Evolutionary conservation across 768 basidiomycete species (phyloP).

Genomic region (Lentinula guzmanii): DNA sequence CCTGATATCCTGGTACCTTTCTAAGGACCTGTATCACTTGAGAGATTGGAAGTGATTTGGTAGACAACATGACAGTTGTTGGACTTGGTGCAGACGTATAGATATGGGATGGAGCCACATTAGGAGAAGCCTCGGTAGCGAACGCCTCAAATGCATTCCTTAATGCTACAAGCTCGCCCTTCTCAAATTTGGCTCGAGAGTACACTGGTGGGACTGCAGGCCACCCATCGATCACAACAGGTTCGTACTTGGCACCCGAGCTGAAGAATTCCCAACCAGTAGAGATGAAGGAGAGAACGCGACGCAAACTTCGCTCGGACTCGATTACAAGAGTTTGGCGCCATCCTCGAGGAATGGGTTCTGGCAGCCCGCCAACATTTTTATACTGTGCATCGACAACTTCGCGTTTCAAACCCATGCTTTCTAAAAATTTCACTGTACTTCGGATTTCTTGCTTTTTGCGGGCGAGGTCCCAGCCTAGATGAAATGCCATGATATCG

Average conservation of each 20-base stretch:
- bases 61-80: not conserved
- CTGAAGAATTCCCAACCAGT: not conserved
- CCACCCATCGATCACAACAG: not conserved
- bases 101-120: not conserved
- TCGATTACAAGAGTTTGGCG: not conserved
- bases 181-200: constrained; percentile 39
- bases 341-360: constrained; percentile 4
- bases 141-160: constrained; percentile 29
- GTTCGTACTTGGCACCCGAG: not conserved
- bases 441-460: constrained; percentile 52
- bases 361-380: not conserved
- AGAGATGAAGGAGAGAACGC: not conserved
- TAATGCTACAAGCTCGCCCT: constrained; percentile 36
- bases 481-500: constrained; percentile 85
- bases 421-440: constrained; percentile 63
- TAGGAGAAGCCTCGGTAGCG: constrained; percentile 13
- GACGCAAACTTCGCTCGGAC: not conserved
- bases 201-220: constrained; percentile 12
- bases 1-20: constrained; percentile 46
- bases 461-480: constrained; percentile 64
- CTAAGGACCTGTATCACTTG: constrained; percentile 37
- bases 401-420: constrained; percentile 78
- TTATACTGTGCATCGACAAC: constrained; percentile 25
- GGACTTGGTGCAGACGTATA: not conserved
- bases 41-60: constrained; percentile 25